Conservation (phyloP, 192 early-diverging fungal genomes). For the Backusella parvicylindrica region DNA sequence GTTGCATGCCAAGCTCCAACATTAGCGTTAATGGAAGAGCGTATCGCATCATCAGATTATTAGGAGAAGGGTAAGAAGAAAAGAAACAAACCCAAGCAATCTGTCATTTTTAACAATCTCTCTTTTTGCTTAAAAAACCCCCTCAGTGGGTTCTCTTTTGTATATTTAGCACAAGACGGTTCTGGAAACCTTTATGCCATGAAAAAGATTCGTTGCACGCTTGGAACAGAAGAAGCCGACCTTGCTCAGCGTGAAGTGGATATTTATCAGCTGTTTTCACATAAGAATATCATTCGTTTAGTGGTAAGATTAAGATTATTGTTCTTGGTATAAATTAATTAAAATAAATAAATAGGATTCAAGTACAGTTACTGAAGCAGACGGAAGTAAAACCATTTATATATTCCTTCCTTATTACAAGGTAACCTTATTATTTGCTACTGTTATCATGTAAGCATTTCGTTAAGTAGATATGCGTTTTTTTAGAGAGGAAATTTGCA, state of each 20-base stretch:
- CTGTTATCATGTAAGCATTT: neutral
- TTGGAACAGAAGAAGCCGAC: constrained; percentile 55
- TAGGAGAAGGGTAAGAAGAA: constrained; percentile 63
- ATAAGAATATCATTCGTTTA: constrained; percentile 62
- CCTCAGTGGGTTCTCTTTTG: constrained; percentile 72
- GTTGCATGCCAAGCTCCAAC: constrained; percentile 47
- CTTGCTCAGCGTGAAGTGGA: constrained; percentile 66
- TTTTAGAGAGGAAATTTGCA: constrained; percentile 53
- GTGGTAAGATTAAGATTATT: constrained; percentile 36
- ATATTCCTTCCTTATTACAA: constrained; percentile 73
- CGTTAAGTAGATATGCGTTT: constrained; percentile 44
- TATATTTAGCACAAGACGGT: constrained; percentile 58
- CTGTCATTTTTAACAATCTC: neutral
- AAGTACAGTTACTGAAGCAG: constrained; percentile 47
- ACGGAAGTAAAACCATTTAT: constrained; percentile 53
- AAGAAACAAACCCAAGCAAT: neutral
- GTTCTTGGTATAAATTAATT: neutral
- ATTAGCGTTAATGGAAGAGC: constrained; percentile 55
- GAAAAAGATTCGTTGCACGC: constrained; percentile 66
- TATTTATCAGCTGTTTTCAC: constrained; percentile 61
- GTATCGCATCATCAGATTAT: constrained; percentile 53
- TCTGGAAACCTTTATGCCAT: constrained; percentile 51
- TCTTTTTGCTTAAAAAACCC: neutral
- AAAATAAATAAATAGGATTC: constrained; percentile 43
- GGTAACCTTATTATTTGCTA: constrained; percentile 36